Base-by-base conservation (phyloP, 1,284 basidiomycete genomes). In the Trichosporon ovoides region DNA sequence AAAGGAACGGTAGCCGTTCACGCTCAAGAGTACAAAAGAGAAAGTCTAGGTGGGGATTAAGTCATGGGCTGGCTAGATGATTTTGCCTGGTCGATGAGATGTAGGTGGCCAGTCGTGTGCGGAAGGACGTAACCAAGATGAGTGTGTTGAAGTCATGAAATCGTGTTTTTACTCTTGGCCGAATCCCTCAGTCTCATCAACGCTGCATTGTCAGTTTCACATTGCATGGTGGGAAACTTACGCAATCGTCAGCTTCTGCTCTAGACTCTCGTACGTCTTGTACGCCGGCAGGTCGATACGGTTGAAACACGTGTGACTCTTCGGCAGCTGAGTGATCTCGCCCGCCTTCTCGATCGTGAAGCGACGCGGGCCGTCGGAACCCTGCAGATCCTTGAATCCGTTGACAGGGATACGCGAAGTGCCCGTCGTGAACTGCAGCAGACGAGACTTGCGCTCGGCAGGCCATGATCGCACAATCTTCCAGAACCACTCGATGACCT, bases 401-500 rank as follows among this genome's bases (percentile, higher is more conserved):
- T 97, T 97, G 75, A 98, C 96, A 6, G 96, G 96, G 58, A 98
- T 92, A 67, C 95, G 83, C 35, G 90, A 94, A 9, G 96, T 98
- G 40, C 96, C 96, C 5, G 96, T 98, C 7, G 94, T 93, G 77
- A 99, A 98, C 77, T 98, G 95, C 52, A 96, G 78, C 59, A 98
- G 79, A 10, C 95, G 87, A 49, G 89, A 90, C 80, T 98, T 97
- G 76, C 92, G 87, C 79, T 98, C 96, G 0, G 92, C 83, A 7
- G 95, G 93, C 95, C 95, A 98, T 54, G 87, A 87, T 56, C 89
- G 86, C 58, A 98, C 90, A 71, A 91, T 94, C 80, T 98, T 88
- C 96, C 96, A 99, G 85, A 99, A 99, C 96, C 96, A 98, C 75
- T 97, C 91, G 64, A 99, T 91, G 60, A 98, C 95, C 75, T 94